Evolutionary conservation across 2,329 filamentous ascomycete genomes (phyloP).

Genomic region (Lecanosticta acicola): DNA sequence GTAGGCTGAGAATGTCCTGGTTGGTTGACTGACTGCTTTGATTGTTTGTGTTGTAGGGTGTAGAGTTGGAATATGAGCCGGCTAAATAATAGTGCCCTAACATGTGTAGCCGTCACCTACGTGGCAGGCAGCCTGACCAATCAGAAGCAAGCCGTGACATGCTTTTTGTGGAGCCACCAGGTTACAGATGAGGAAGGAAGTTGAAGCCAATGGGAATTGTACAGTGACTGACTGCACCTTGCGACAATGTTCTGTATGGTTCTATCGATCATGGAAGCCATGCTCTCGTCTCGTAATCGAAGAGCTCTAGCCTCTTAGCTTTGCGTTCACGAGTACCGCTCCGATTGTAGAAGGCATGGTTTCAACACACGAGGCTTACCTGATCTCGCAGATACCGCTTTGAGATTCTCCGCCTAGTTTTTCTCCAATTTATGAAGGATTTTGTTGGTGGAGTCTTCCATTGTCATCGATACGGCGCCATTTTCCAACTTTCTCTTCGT

Average conservation of each 20-base stretch:
- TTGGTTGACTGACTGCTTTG: no score
- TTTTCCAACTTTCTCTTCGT: background rate
- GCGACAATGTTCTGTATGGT: no score
- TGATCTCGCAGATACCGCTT: slow-evolving; percentile 15
- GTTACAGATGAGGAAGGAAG: background rate
- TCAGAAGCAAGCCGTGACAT: background rate
- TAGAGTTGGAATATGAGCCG: no score
- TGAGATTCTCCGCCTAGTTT: slow-evolving; percentile 13
- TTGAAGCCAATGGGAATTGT: background rate
- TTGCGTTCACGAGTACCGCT: background rate
- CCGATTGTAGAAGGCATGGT: slow-evolving; percentile 3
- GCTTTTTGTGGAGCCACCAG: background rate
- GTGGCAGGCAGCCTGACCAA: no score
- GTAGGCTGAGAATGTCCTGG: no score
- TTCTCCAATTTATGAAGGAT: slow-evolving; percentile 11
- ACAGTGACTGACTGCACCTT: background rate
- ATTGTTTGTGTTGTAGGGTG: no score
- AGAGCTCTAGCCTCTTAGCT: background rate
- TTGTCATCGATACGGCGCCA: slow-evolving; percentile 5
- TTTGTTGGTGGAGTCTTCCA: slow-evolving; percentile 13
- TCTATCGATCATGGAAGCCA: no score
- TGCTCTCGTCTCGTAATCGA: background rate
- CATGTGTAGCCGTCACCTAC: no score
- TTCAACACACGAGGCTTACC: slow-evolving; percentile 9
- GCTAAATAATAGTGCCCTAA: no score